Percentiles rank a stretch among this genome's conserved stretches.
Evolutionary conservation across 2,329 filamentous ascomycete species (phyloP).

Genomic region (Ceratocystiopsis minuta): DNA sequence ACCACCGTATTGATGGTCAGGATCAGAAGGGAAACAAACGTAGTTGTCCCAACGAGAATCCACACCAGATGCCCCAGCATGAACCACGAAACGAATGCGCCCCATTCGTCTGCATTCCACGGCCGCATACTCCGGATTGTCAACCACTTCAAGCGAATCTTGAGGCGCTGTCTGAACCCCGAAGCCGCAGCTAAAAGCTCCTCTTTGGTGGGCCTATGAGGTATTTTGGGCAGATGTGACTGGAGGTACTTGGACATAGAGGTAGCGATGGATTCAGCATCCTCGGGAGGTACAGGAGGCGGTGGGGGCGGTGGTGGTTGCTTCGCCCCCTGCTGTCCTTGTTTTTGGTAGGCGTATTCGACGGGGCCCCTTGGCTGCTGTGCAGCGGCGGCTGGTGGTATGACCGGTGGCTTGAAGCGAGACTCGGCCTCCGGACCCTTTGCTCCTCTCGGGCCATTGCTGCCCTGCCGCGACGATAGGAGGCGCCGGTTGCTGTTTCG

Average conservation of each 20-base stretch:
- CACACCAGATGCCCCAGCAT: slow-evolving; percentile 84
- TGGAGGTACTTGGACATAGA: slow-evolving; percentile 43
- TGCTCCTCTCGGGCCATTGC: neutral
- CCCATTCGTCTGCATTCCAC: slow-evolving; percentile 93
- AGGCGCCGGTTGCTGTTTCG: neutral
- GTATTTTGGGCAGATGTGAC: slow-evolving; percentile 43
- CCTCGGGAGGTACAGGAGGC: slow-evolving; percentile 7
- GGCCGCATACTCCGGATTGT: slow-evolving; percentile 86
- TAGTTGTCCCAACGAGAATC: slow-evolving; percentile 93
- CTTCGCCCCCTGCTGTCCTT: neutral
- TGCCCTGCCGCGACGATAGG: neutral
- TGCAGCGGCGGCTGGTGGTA: too few species aligned
- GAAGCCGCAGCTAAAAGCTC: slow-evolving; percentile 82
- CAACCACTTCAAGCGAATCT: slow-evolving; percentile 92
- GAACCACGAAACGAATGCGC: slow-evolving; percentile 89
- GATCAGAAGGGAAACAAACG: slow-evolving; percentile 85
- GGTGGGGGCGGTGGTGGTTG: slow-evolving; percentile 2
- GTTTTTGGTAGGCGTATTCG: neutral
- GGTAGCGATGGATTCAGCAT: slow-evolving; percentile 26
- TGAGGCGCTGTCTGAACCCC: slow-evolving; percentile 79
- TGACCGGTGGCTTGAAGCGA: too few species aligned
- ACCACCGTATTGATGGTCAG: slow-evolving; percentile 90
- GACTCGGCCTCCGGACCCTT: neutral
- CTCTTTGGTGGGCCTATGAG: slow-evolving; percentile 84
- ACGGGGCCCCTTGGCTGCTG: too few species aligned